phyloP scores from a whole-genome alignment of 768 basidiomycete species.

The Amanita jacksonii region DNA sequence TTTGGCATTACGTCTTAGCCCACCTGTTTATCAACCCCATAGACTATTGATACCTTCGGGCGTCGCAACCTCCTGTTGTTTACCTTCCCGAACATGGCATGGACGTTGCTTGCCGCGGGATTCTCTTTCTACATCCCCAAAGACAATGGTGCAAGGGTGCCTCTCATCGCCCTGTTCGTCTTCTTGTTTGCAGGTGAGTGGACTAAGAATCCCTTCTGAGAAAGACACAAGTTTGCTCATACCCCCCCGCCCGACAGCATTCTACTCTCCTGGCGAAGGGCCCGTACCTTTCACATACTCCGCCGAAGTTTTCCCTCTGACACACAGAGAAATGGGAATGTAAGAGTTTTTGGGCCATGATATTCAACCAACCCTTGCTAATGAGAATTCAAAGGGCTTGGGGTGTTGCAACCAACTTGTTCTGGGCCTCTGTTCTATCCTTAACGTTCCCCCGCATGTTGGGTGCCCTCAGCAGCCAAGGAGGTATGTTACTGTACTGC shows the following conservation, averaged over 20 bases:
- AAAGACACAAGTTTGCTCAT: too few relatives aligned
- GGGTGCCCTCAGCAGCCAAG: slow-evolving; percentile 29
- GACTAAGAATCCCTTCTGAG: too few relatives aligned
- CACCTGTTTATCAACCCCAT: background rate
- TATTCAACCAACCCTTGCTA: slow-evolving; percentile 20
- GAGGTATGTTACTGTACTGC: slow-evolving; percentile 17
- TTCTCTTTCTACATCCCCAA: slow-evolving; percentile 52
- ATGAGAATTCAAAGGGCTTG: slow-evolving; percentile 32
- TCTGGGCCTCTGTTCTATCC: slow-evolving; percentile 46
- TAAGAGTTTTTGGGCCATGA: slow-evolving; percentile 18
- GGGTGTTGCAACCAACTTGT: slow-evolving; percentile 42
- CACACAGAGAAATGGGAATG: slow-evolving; percentile 61
- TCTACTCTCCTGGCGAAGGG: slow-evolving; percentile 82
- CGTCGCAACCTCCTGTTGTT: slow-evolving; percentile 67
- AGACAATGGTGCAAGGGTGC: slow-evolving; percentile 27
- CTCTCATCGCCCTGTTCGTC: slow-evolving; percentile 32
- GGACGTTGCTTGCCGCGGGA: slow-evolving; percentile 65
- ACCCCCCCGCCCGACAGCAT: too few relatives aligned
- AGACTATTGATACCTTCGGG: slow-evolving; percentile 68
- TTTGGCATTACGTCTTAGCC: background rate
- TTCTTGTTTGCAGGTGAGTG: slow-evolving; percentile 33
- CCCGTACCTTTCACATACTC: slow-evolving; percentile 90
- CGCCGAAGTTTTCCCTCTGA: slow-evolving; percentile 85
- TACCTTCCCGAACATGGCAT: slow-evolving; percentile 78
- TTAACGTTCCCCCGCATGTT: slow-evolving; percentile 53